Evolutionary conservation across 768 basidiomycete genomes (phyloP).

Genomic region (Obba rivulosa): DNA sequence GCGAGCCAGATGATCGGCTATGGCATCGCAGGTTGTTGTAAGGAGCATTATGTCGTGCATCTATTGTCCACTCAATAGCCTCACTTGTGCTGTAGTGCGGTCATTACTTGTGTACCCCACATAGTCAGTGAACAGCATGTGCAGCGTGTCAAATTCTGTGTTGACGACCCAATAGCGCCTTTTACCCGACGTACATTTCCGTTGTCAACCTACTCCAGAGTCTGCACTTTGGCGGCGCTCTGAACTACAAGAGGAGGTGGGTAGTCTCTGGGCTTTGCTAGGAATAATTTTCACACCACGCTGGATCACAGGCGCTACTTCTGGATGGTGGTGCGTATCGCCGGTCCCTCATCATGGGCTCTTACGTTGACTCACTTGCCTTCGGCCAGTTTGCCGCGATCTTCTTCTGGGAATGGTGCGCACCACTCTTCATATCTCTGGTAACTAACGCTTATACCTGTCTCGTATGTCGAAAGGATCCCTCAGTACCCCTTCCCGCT

Average conservation of each 20-base stretch:
- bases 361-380: background rate
- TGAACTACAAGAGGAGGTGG: constrained; percentile 43
- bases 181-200: constrained; percentile 49
- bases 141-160: background rate
- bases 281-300: background rate
- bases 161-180: constrained; percentile 25
- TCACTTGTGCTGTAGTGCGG: constrained; percentile 27
- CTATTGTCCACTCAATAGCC: background rate
- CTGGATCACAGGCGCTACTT: constrained; percentile 38
- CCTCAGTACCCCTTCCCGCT: constrained; percentile 36
- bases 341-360: background rate
- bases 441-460: background rate
- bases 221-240: constrained; percentile 43
- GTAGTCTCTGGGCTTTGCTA: background rate
- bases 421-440: too few species aligned
- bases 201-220: constrained; percentile 48
- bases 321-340: constrained; percentile 42
- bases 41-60: constrained; percentile 8
- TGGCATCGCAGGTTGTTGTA: constrained; percentile 25
- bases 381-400: constrained; percentile 33
- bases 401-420: constrained; percentile 40
- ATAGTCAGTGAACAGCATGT: constrained; percentile 28
- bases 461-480: constrained; percentile 18
- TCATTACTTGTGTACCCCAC: constrained; percentile 48
- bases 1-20: constrained; percentile 38